Percentiles rank a stretch among this genome's conserved stretches.
Conservation (phyloP, 768 basidiomycete species). For the Lactifluus volemus region DNA sequence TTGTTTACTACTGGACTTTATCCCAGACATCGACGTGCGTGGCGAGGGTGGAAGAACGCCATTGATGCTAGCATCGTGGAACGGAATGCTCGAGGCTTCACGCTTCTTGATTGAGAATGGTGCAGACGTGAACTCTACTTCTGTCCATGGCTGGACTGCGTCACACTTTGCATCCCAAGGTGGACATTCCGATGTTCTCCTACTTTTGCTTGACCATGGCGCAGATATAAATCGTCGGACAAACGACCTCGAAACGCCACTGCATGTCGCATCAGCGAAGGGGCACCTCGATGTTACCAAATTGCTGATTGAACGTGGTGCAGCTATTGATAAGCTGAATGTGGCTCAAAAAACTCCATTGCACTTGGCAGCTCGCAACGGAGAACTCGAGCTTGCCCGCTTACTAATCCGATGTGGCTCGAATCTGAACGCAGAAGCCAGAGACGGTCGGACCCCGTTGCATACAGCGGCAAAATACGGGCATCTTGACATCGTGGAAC, state of each 20-base stretch:
- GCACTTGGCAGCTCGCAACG: background rate
- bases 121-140: background rate
- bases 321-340: background rate
- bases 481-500: background rate
- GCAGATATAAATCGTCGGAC: background rate
- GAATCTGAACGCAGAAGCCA: background rate
- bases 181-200: background rate
- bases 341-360: background rate
- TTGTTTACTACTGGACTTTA: background rate
- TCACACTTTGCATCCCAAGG: background rate
- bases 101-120: background rate
- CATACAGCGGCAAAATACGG: background rate
- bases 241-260: background rate
- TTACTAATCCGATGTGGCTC: background rate
- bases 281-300: background rate
- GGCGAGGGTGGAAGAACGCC: fast-evolving
- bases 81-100: background rate
- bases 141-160: background rate
- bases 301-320: background rate
- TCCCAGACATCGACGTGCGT: background rate
- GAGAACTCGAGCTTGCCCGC: background rate
- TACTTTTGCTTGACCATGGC: background rate
- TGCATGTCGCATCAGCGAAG: background rate
- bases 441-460: background rate
- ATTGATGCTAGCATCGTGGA: background rate